These are phyloP conservation scores for Neonectria neomacrospora DNA, from an alignment of 2,329 filamentous ascomycete genomes.

Conservation along the genomic window DNA sequence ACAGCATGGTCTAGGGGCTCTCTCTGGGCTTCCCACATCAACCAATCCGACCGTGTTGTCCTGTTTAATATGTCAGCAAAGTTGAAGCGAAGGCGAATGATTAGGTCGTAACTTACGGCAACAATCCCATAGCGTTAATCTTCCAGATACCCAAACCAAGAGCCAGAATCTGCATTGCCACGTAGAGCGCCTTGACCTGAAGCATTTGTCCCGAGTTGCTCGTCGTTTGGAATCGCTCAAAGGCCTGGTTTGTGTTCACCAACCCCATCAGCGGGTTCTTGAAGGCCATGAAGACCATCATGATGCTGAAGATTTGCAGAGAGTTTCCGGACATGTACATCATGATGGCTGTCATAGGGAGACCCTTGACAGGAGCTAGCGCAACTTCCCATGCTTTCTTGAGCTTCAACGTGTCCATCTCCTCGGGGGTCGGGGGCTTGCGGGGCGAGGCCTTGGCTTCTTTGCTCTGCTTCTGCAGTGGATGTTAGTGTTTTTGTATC, in stretches of 20 bases:
- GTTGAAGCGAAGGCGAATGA: too few species aligned
- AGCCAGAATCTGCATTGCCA: slow-evolving; percentile 86
- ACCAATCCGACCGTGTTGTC: slow-evolving; percentile 96
- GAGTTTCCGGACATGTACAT: slow-evolving; percentile 99
- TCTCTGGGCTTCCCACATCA: slow-evolving; percentile 90
- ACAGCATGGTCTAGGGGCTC: slow-evolving; percentile 74
- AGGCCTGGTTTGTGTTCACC: slow-evolving; percentile 84
- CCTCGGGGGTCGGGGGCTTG: slow-evolving; percentile 77
- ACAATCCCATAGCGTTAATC: slow-evolving; percentile 92
- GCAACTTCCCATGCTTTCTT: slow-evolving; percentile 99
- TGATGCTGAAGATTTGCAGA: slow-evolving; percentile 98
- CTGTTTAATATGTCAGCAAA: slow-evolving; percentile 56
- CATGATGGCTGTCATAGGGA: slow-evolving; percentile 99
- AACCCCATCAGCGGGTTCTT: slow-evolving; percentile 93
- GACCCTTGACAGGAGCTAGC: slow-evolving; percentile 88
- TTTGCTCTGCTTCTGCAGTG: slow-evolving; percentile 61
- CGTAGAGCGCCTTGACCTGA: slow-evolving; percentile 87
- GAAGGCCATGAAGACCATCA: slow-evolving; percentile 99
- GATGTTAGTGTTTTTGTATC: slow-evolving; percentile 16
- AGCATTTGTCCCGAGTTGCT: slow-evolving; percentile 78
- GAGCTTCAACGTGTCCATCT: slow-evolving; percentile 95
- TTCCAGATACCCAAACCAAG: slow-evolving; percentile 94
- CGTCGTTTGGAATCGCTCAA: slow-evolving; percentile 89
- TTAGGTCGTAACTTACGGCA: slow-evolving; percentile 73
- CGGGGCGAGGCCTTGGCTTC: slow-evolving; percentile 63